These are phyloP conservation scores for Ophiocordyceps camponoti-leonardi DNA, from an alignment of 2,329 filamentous ascomycete species.

Conservation along the genomic window DNA sequence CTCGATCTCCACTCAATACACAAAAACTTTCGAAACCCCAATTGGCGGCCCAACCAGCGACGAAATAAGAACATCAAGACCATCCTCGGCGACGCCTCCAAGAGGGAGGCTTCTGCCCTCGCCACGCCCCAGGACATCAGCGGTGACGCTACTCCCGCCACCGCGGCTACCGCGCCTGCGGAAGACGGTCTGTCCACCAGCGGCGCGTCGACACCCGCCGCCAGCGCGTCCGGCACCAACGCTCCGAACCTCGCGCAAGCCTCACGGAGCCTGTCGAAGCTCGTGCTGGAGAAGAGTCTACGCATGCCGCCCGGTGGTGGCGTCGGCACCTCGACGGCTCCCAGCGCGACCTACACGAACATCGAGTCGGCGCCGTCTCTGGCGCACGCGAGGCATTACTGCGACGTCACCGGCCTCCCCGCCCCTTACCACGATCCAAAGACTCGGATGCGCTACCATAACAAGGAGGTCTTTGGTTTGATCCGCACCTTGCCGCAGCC, in stretches of 20 bases:
- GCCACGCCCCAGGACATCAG: constrained; percentile 62
- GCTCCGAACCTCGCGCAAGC: constrained; percentile 72
- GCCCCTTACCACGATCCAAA: constrained; percentile 90
- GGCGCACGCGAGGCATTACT: constrained; percentile 74
- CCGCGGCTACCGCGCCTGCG: constrained; percentile 57
- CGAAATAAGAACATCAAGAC: constrained; percentile 99
- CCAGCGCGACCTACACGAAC: constrained; percentile 80
- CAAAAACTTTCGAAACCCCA: constrained; percentile 77
- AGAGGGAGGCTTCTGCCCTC: constrained; percentile 76
- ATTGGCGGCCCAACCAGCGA: constrained; percentile 84
- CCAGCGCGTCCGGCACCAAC: constrained; percentile 18
- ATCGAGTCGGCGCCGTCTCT: constrained; percentile 88
- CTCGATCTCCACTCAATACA: constrained; percentile 78
- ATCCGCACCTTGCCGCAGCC: constrained; percentile 69
- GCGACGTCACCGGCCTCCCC: constrained; percentile 87
- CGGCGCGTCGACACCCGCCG: constrained; percentile 38
- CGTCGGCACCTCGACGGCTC: constrained; percentile 25
- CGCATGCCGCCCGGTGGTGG: constrained; percentile 15
- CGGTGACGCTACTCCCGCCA: constrained; percentile 51
- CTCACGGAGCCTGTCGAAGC: constrained; percentile 67
- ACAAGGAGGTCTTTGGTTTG: constrained; percentile 77
- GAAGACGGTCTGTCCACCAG: constrained; percentile 37
- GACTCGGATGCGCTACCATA: constrained; percentile 80
- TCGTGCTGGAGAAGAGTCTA: constrained; percentile 74
- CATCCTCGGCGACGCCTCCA: constrained; percentile 74